phyloP scores from a whole-genome alignment of 2,329 filamentous ascomycete species.

The Paecilomyces variotii region DNA sequence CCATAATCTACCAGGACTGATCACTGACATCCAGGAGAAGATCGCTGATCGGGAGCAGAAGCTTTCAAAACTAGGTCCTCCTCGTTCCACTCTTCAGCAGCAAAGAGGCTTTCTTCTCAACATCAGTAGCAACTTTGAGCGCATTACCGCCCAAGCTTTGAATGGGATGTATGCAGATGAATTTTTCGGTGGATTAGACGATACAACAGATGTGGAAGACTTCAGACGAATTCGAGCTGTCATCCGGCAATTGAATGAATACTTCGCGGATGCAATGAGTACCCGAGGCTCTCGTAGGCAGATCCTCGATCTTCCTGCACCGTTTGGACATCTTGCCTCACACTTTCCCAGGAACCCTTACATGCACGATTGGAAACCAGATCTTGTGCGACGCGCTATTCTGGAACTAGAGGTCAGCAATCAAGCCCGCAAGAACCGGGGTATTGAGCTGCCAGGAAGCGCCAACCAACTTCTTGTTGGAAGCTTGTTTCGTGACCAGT shows the following conservation, averaged over 20 bases:
- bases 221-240: conserved; percentile 10
- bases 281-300: neutral
- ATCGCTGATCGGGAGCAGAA: neutral
- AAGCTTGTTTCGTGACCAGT: too few species aligned
- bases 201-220: conserved; percentile 10
- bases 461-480: too few species aligned
- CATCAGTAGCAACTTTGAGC: conserved; percentile 31
- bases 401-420: too few species aligned
- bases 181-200: conserved; percentile 28
- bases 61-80: neutral
- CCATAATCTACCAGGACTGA: neutral
- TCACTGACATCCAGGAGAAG: neutral
- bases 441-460: too few species aligned
- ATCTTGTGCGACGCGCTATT: too few species aligned
- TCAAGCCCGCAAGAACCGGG: too few species aligned
- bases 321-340: too few species aligned
- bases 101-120: conserved; percentile 9
- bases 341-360: too few species aligned
- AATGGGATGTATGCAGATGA: conserved; percentile 34
- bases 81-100: neutral
- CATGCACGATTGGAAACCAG: too few species aligned
- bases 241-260: neutral
- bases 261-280: neutral
- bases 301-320: too few species aligned
- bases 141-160: conserved; percentile 30